Evolutionary conservation across 1,284 basidiomycete species (phyloP), one percentile per base, ranked within the genome.

Genomic region (Ustilago lituana): DNA sequence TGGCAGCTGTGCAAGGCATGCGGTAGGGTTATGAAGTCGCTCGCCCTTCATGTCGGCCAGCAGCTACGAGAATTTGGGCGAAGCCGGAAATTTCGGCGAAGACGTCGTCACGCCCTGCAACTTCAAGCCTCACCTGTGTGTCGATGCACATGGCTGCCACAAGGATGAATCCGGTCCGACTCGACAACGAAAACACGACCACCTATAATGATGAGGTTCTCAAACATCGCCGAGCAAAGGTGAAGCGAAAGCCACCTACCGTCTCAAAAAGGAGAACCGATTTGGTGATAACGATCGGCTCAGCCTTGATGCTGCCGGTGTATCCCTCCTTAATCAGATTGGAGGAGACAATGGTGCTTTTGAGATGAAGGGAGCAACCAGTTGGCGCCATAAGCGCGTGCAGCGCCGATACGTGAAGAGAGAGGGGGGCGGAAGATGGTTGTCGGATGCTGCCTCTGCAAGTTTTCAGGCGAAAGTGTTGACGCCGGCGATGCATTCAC

Each of bases 81-180:
- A 10, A 11, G 8, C 36, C 36, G 36, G 19, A 37, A 17, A 19
- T 43, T 24, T 23, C n/a, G n/a, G n/a, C n/a, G n/a, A n/a, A n/a
- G n/a, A n/a, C n/a, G n/a, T n/a, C n/a, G n/a, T n/a, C n/a, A n/a
- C n/a, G n/a, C n/a, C n/a, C n/a, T n/a, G n/a, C n/a, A n/a, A n/a
- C n/a, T n/a, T n/a, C n/a, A 11, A 22, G 27, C 53, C 8, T 48
- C 33, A 24, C 48, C 44, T 48, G 33, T 52, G 22, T 36, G 36
- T 27, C 22, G 11, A 27, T 17, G 32, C 60, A 62, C 53, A 62
- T 56, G 60, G 60, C 15, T 51, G 53, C 60, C 53, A 56, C 52
- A 55, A 41, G 52, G 44, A 14, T 41, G 33, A 56, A 31, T 38
- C 38, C 50, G 48, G 33, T 11, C 35, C 37, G 27, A 45, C 1